Conservation (phyloP, 2,329 filamentous ascomycete species). For the Salinomyces thailandicus region DNA sequence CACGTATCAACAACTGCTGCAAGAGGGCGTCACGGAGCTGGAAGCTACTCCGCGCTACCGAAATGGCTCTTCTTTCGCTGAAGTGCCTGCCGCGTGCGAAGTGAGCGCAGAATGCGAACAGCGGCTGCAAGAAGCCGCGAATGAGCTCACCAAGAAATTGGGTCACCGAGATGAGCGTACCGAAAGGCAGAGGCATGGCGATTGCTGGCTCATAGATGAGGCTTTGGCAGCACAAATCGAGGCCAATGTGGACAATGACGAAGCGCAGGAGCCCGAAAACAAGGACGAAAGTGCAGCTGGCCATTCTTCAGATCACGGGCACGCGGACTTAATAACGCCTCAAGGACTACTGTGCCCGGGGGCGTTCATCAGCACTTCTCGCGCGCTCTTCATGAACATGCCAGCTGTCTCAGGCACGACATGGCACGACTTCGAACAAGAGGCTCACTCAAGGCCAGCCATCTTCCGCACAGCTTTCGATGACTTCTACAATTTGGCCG, state of each 20-base stretch:
- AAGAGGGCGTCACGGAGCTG: slow-evolving; percentile 35
- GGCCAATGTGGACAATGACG: background rate
- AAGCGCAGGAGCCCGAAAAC: slow-evolving; percentile 4
- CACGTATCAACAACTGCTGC: slow-evolving; percentile 56
- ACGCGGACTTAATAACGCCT: slow-evolving; percentile 31
- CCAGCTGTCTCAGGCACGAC: slow-evolving; percentile 21
- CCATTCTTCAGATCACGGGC: background rate
- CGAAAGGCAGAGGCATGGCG: slow-evolving; percentile 52
- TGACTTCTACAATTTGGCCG: slow-evolving; percentile 59
- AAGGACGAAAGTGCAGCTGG: background rate
- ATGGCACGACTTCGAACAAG: slow-evolving; percentile 16
- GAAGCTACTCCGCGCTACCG: slow-evolving; percentile 26
- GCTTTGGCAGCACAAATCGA: slow-evolving; percentile 28
- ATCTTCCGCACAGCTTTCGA: slow-evolving; percentile 65
- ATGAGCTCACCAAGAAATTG: slow-evolving; percentile 54
- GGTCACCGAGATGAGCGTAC: slow-evolving; percentile 50
- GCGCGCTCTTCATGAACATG: slow-evolving; percentile 64
- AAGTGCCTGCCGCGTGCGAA: slow-evolving; percentile 64
- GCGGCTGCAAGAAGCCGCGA: slow-evolving; percentile 58
- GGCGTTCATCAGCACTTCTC: slow-evolving; percentile 54
- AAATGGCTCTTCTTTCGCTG: slow-evolving; percentile 37
- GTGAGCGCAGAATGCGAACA: slow-evolving; percentile 55
- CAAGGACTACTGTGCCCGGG: slow-evolving; percentile 48
- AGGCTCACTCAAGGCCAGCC: slow-evolving; percentile 42
- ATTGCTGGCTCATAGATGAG: slow-evolving; percentile 54